Percentiles rank a stretch among this genome's conserved stretches.
Conservation (phyloP, 495 filamentous ascomycete genomes). For the Talaromyces adpressus region DNA sequence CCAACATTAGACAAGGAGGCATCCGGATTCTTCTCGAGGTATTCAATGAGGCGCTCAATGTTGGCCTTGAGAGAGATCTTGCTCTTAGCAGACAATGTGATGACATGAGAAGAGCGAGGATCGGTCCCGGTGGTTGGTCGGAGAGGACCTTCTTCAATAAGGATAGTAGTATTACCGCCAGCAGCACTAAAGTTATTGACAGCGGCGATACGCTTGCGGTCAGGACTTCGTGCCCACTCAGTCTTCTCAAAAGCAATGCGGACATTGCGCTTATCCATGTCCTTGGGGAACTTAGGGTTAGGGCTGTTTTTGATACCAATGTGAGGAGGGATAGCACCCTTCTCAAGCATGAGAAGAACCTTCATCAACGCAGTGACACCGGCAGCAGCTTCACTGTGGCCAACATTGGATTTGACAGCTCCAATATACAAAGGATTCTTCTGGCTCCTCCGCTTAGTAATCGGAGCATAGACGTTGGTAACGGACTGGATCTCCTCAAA, state of each 20-base stretch:
- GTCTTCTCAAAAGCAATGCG: constrained; percentile 24
- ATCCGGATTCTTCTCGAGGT: too few species aligned
- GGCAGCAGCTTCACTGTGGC: constrained; percentile 32
- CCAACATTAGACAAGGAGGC: too few species aligned
- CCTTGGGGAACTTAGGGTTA: constrained; percentile 21
- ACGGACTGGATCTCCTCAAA: not conserved
- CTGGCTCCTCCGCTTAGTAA: too few species aligned
- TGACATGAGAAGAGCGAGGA: too few species aligned
- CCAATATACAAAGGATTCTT: constrained; percentile 16
- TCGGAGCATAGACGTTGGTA: not conserved
- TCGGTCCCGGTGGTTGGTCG: too few species aligned
- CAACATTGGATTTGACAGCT: constrained; percentile 32
- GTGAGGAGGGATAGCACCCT: constrained; percentile 29
- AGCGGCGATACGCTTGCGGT: too few species aligned
- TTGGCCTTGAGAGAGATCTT: too few species aligned
- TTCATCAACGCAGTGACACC: constrained; percentile 28
- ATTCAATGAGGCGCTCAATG: too few species aligned
- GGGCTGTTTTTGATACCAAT: constrained; percentile 37
- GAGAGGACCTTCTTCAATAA: constrained; percentile 27
- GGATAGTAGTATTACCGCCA: constrained; percentile 27
- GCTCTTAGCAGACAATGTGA: too few species aligned
- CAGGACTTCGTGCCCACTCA: constrained; percentile 15
- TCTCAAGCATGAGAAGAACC: constrained; percentile 23
- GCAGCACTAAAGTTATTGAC: constrained; percentile 23
- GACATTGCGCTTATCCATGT: constrained; percentile 22